phyloP scores from a whole-genome alignment of 2,329 filamentous ascomycete species.

The Beauveria pseudobassiana region DNA sequence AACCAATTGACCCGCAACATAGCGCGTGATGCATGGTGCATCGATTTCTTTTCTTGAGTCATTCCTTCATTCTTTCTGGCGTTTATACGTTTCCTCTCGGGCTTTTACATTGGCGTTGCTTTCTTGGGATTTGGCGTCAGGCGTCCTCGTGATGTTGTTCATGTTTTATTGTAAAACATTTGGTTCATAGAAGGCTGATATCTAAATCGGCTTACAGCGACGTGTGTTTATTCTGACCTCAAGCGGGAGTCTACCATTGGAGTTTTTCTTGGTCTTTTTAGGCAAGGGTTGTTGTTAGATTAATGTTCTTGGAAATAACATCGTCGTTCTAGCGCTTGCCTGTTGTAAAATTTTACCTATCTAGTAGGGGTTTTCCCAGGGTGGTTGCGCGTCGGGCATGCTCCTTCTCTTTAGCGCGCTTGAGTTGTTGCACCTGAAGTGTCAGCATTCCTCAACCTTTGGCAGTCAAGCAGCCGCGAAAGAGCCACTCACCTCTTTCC shows the following conservation, averaged over 20 bases:
- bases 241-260: not conserved
- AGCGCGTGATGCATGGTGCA: not conserved
- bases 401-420: too few relatives aligned
- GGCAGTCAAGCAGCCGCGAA: too few relatives aligned
- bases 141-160: not conserved
- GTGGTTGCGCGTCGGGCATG: too few relatives aligned
- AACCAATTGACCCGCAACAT: not conserved
- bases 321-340: too few relatives aligned
- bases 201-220: not conserved
- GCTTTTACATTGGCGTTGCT: not conserved
- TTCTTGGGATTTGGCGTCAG: not conserved
- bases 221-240: not conserved
- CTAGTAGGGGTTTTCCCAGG: too few relatives aligned
- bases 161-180: not conserved
- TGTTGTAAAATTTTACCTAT: too few relatives aligned
- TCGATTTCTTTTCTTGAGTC: not conserved
- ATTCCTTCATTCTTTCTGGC: not conserved
- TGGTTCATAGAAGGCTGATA: not conserved
- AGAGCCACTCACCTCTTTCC: too few relatives aligned
- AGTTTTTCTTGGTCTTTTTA: not conserved
- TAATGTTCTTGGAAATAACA: too few relatives aligned
- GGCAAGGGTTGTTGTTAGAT: not conserved
- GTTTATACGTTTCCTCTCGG: not conserved
- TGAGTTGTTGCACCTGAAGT: too few relatives aligned
- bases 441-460: too few relatives aligned